Evolutionary conservation across 73 alveolate species (phyloP).

Genomic region (Symbiodinium pilosum): DNA sequence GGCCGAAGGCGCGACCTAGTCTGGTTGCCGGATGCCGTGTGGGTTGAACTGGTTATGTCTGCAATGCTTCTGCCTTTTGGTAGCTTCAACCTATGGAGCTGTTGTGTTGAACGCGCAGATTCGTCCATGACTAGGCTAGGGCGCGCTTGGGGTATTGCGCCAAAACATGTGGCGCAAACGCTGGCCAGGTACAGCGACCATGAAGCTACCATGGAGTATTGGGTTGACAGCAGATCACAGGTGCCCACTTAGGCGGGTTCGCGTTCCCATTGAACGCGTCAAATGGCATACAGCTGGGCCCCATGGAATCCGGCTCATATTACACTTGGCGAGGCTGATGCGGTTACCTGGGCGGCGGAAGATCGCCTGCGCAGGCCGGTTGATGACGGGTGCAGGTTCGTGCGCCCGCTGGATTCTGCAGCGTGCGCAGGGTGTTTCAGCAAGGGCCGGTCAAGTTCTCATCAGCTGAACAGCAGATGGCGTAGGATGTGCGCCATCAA

Average conservation of each 20-base stretch:
- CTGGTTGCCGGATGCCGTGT: neutral
- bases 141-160: neutral
- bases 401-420: slow-evolving; percentile 42
- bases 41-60: slow-evolving; percentile 2
- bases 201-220: slow-evolving; percentile 14
- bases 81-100: slow-evolving; percentile 7
- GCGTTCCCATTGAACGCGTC: neutral
- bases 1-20: slow-evolving; percentile 14
- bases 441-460: slow-evolving; percentile 29
- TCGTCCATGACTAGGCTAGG: slow-evolving; percentile 31
- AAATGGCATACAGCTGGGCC: slow-evolving; percentile 5
- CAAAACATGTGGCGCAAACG: neutral
- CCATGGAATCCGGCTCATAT: slow-evolving; percentile 16
- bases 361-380: neutral
- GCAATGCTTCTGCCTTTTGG: neutral
- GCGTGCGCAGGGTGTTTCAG: slow-evolving; percentile 26
- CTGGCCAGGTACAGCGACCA: neutral
- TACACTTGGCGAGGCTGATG: slow-evolving; percentile 37
- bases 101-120: slow-evolving; percentile 25
- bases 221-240: slow-evolving; percentile 2
- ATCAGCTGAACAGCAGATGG: neutral
- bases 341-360: slow-evolving; percentile 32
- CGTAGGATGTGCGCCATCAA: neutral
- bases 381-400: slow-evolving; percentile 28
- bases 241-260: slow-evolving; percentile 21